Evolutionary conservation across 345 rosid genomes (phyloP), one percentile per base, ranked within the genome.

Genomic region (Capsella bursapastoris): DNA sequence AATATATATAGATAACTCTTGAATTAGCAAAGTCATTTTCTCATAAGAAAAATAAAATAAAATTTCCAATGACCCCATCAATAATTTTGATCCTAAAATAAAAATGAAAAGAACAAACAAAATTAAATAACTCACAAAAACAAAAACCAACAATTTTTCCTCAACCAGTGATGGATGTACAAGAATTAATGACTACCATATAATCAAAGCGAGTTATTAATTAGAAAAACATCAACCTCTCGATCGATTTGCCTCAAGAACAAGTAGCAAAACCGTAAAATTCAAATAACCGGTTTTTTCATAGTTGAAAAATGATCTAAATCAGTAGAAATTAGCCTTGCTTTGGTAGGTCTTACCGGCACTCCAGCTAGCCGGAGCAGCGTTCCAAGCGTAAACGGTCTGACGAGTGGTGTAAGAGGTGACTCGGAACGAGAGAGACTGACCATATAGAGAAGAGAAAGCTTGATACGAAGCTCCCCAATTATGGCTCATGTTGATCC

Each of bases 401-500:
- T 88, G 80, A 71, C 83, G 88, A 50, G 89, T 79, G 2, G 92
- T 74, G 70, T 85, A 86, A 3, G 93, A 90, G 15, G 87, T 83
- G 70, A 93, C 2, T 73, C 80, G 80, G 80, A 93, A 90, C 40
- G 98, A 93, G 29, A 90, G 78, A 55, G 97, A 6, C 65, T 93
- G 98, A 22, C 97, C 93, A 1, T 80, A 65, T 0, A 93, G 85
- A 35, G 84, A 72, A 28, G 98, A 84, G 56, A 93, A 90, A 15
- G 97, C 98, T 70, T 93, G 98, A 61, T 89, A 93, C 0, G 98
- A 86, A 63, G 97, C 98, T 47, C 98, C 96, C 96, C 97, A 90
- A 41, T 93, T 90, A 65, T 93, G 97, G 84, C 90, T 88, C 98
- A 90, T 93, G 70, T 78, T 53, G 3, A 93, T 88, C 97, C 97